Evolutionary conservation across 352 stramenopile species (phyloP), one percentile per base, ranked within the genome.

Genomic region (Globisporangium irregulare): DNA sequence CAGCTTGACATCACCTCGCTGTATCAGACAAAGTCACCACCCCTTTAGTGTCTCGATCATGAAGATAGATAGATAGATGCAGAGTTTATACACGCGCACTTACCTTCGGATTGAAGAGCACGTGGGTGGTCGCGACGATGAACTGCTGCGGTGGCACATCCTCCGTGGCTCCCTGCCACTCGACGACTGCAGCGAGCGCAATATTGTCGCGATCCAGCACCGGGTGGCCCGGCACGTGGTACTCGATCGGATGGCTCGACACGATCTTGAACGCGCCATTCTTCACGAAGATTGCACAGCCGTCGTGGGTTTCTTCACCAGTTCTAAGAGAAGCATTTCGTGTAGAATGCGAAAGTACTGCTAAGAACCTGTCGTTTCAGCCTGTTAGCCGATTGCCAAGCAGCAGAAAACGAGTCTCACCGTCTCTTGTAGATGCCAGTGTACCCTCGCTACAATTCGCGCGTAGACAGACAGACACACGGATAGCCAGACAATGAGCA

Each of bases 31-130:
- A 22, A 24, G 18, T 1, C 18, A 24, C 20, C 6, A 22, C 0
- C 43, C 6, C 18, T 51, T 51, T 22, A 51, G 18, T 12, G 0
- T 3, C 43, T 22, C 18, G 1, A 22, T 24, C 2, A 24, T 10
- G 41, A 0, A 50, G 1, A 48, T 27, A 24, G 25, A 32, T 32
- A 32, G 29, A 32, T 32, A 12, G 25, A 38, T 12, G 7, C 15
- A 9, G 14, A 38, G 12, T 7, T 3, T 14, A 48, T 48, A 20
- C 14, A 46, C 7, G 18, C 1, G 9, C 1, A 64, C 74, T 22
- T 54, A 92, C 84, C 54, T 80, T 78, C 2, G 84, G 84, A 41
- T 92, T 92, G 69, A 92, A 92, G 15, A 92, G 72, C 56, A 92
- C 65, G 61, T 92, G 84, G 14, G 84, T 92, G 51, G 80, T 90